phyloP scores from a whole-genome alignment of 805 yeast genomes.

The Candida tibetensis region DNA sequence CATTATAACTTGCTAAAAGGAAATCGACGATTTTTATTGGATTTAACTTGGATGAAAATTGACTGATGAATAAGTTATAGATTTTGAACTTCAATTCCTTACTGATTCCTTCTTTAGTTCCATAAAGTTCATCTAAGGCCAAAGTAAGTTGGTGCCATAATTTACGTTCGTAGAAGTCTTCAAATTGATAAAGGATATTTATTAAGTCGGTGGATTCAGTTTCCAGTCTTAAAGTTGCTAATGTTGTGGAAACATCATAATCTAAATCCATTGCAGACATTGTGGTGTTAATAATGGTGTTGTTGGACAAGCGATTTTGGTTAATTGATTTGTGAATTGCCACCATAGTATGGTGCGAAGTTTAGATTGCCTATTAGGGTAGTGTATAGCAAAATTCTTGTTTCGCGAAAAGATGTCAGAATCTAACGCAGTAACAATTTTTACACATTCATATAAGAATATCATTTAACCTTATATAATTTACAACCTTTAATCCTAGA shows the following conservation, averaged over 20 bases:
- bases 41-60: slow-evolving; percentile 69
- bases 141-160: slow-evolving; percentile 93
- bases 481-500: too few relatives aligned
- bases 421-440: too few relatives aligned
- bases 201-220: slow-evolving; percentile 59
- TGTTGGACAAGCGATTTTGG: not conserved
- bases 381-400: slow-evolving; percentile 2
- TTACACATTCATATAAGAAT: too few relatives aligned
- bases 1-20: slow-evolving; percentile 50
- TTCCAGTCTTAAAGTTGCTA: slow-evolving; percentile 63
- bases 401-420: too few relatives aligned
- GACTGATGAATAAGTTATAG: slow-evolving; percentile 66
- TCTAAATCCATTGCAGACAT: slow-evolving; percentile 41
- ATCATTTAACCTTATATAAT: too few relatives aligned
- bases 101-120: slow-evolving; percentile 23
- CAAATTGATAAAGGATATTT: slow-evolving; percentile 63
- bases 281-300: slow-evolving; percentile 6
- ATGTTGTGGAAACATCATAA: slow-evolving; percentile 41
- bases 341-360: slow-evolving; percentile 3
- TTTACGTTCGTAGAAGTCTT: slow-evolving; percentile 82
- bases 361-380: slow-evolving; percentile 9
- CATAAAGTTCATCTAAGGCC: slow-evolving; percentile 58
- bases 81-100: slow-evolving; percentile 60
- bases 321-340: slow-evolving; percentile 4
- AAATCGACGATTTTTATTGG: slow-evolving; percentile 77